phyloP scores from a whole-genome alignment of 345 rosid species.

The Aethionema arabicum region DNA sequence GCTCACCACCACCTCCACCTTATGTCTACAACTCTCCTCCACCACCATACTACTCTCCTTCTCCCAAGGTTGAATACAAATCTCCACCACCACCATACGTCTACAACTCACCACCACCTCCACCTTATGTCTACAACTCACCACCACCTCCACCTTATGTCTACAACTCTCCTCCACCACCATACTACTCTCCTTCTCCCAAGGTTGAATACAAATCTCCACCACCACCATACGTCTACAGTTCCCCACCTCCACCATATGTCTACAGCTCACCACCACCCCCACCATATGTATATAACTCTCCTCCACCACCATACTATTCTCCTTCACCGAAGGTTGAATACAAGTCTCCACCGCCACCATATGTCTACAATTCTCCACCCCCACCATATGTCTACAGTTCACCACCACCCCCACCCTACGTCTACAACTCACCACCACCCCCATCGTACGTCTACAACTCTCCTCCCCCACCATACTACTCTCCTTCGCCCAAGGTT shows the following conservation, averaged over 20 bases:
- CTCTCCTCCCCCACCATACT: neutral
- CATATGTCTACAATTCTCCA: neutral
- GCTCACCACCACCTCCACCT: constrained; percentile 23
- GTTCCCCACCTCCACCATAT: neutral
- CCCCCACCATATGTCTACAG: constrained; percentile 12
- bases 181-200: neutral
- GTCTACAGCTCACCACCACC: neutral
- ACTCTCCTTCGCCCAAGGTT: neutral
- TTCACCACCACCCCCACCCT: neutral
- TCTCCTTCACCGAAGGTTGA: neutral
- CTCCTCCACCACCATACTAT: constrained; percentile 9
- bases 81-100: constrained; percentile 28
- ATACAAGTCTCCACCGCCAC: constrained; percentile 7
- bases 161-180: constrained; percentile 6
- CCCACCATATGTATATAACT: neutral
- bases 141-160: too few species aligned
- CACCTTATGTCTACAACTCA: neutral
- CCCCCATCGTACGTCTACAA: neutral
- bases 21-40: constrained; percentile 19
- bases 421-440: constrained; percentile 5
- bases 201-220: neutral
- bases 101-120: constrained; percentile 21
- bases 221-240: constrained; percentile 7
- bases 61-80: neutral
- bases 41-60: constrained; percentile 24